These are phyloP conservation scores for Triticum turgidum DNA, from an alignment of 176 grass and related monocot genomes.

Conservation along the genomic window DNA sequence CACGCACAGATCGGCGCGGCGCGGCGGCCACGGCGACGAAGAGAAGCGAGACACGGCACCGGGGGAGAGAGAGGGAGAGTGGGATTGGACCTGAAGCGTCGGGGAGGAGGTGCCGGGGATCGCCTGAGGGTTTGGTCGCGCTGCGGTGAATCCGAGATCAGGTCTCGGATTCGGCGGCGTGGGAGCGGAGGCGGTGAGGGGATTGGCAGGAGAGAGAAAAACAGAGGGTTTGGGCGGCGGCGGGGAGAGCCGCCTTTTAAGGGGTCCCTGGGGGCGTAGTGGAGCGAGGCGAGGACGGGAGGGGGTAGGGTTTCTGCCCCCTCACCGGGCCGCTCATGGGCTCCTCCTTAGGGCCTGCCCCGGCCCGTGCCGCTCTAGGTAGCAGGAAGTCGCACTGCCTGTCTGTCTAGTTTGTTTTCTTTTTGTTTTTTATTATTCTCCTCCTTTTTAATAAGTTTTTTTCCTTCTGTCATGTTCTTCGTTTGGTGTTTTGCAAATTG, in stretches of 20 bases:
- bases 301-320: conserved; percentile 39
- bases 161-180: conserved; percentile 49
- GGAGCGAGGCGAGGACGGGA: background rate
- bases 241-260: conserved; percentile 55
- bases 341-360: background rate
- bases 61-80: too few species aligned
- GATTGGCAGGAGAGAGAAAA: conserved; percentile 58
- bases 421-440: background rate
- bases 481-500: too few species aligned
- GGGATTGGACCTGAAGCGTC: conserved; percentile 21
- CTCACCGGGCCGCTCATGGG: background rate
- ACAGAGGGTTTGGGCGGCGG: conserved; percentile 42
- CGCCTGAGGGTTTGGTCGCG: background rate
- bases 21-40: background rate
- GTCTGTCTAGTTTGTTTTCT: background rate
- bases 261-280: background rate
- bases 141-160: conserved; percentile 51
- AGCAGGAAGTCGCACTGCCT: too few species aligned
- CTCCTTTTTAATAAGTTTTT: background rate
- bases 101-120: conserved; percentile 27
- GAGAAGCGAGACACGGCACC: background rate
- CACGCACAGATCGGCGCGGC: conserved; percentile 3
- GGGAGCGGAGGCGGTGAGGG: conserved; percentile 1
- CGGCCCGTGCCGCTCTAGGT: background rate
- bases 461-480: background rate